Conservation (phyloP, 2,329 filamentous ascomycete species). For the Epichloe glyceriae region DNA sequence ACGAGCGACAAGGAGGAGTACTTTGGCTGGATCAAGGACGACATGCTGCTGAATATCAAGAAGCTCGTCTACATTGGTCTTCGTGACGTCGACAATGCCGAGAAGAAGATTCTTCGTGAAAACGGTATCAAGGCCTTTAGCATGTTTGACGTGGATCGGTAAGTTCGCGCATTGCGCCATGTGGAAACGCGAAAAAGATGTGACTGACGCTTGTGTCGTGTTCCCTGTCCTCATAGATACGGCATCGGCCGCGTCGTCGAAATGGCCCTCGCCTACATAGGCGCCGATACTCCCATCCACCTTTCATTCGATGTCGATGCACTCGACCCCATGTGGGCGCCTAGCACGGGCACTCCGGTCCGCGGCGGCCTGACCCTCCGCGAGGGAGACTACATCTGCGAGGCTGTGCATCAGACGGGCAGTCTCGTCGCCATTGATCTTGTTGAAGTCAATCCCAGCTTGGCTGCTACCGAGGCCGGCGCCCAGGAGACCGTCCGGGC, state of each 20-base stretch:
- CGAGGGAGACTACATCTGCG: constrained; percentile 95
- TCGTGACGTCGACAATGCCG: constrained; percentile 80
- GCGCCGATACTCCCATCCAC: constrained; percentile 88
- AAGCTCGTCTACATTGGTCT: constrained; percentile 97
- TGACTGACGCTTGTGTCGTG: constrained; percentile 5
- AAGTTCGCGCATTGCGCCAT: constrained; percentile 16
- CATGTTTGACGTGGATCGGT: constrained; percentile 96
- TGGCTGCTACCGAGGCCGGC: constrained; percentile 50
- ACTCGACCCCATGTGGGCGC: constrained; percentile 90
- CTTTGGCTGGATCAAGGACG: constrained; percentile 79
- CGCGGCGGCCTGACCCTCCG: constrained; percentile 84
- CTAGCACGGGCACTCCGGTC: constrained; percentile 89
- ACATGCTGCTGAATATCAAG: constrained; percentile 54
- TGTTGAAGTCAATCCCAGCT: constrained; percentile 67
- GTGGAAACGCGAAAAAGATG: not conserved
- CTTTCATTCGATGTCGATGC: constrained; percentile 96
- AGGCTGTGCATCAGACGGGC: constrained; percentile 69
- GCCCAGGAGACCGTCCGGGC: constrained; percentile 79
- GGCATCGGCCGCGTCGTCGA: constrained; percentile 95
- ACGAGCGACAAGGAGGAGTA: constrained; percentile 61
- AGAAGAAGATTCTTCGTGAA: constrained; percentile 84
- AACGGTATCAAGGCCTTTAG: constrained; percentile 90
- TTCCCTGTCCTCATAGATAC: constrained; percentile 37
- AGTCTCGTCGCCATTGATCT: constrained; percentile 68
- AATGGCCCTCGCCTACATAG: constrained; percentile 95